Evolutionary conservation across 306 rosid genomes (phyloP), one percentile per base, ranked within the genome.

Genomic region (Sphenostylis stenocarpa): DNA sequence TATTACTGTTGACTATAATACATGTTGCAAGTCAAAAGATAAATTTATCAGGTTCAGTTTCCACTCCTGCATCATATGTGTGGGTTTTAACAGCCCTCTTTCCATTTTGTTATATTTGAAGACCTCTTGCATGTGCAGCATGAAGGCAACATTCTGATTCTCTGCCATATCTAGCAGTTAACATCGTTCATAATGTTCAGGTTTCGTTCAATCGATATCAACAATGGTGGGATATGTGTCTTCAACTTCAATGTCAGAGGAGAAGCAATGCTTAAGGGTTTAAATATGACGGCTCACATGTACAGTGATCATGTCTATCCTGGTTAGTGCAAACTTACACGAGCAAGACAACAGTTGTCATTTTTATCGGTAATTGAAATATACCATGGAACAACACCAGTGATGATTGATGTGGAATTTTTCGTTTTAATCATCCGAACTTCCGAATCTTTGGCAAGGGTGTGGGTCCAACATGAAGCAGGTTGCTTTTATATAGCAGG

Each of bases 201-300:
- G 86, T 92, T 92, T 75, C 96, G 91, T 16, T 86, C 91, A 5
- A 63, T 86, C 21, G 93, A 92, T 51, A 63, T 90, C 61, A 90
- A 92, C 75, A 92, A 92, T 8, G 91, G 93, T 4, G 91, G 96
- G 51, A 79, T 90, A 65, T 85, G 90, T 63, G 90, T 84, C 6
- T 87, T 92, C 74, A 90, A 76, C 75, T 90, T 92, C 93, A 92
- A 87, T 58, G 69, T 55, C 34, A 81, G 82, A 87, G 96, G 97
- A 39, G 97, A 92, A 81, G 93, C 93, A 15, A 90, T 90, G 93
- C 91, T 90, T 72, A 84, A 85, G 67, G 87, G 80, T 61, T 65
- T 92, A 81, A 92, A 92, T 74, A 67, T 82, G 93, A 92, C 90
- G 1, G 87, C 92, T 81, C 92, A 88, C 79, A 88, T 91, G 93